A percentile compares a stretch with the other conserved stretches of the same genome.
phyloP scores from a whole-genome alignment of 495 filamentous ascomycete species.

The Venustampulla echinocandica region DNA sequence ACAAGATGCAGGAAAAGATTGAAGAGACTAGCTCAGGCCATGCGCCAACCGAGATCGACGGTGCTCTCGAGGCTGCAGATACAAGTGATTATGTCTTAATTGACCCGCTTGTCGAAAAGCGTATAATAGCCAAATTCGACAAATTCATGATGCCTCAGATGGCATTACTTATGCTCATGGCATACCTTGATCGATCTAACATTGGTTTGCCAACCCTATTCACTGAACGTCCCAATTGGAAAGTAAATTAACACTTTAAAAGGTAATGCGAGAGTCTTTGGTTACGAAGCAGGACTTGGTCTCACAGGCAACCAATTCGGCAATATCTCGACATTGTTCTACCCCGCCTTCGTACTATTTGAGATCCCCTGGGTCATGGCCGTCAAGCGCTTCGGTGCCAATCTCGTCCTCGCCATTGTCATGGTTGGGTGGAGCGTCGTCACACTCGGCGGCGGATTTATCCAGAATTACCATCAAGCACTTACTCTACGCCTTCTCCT shows the following conservation, averaged over 20 bases:
- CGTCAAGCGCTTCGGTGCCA: conserved; percentile 34
- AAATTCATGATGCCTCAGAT: conserved; percentile 1
- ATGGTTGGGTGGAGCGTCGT: conserved; percentile 26
- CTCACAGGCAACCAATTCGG: conserved; percentile 29
- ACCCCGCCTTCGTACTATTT: conserved; percentile 37
- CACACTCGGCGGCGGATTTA: conserved; percentile 66
- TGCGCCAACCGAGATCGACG: no score
- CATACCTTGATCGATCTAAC: conserved; percentile 3
- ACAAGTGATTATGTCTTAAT: no score
- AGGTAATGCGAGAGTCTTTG: conserved; percentile 25
- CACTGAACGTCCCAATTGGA: not conserved
- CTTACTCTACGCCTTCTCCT: conserved; percentile 54
- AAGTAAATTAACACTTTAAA: not conserved
- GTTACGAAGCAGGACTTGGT: conserved; percentile 24
- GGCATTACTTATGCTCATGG: not conserved
- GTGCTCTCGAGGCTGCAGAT: no score
- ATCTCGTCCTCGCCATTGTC: conserved; percentile 47
- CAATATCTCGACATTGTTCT: conserved; percentile 27
- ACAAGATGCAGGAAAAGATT: no score
- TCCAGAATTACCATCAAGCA: conserved; percentile 50
- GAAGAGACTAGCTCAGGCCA: no score
- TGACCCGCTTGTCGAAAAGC: no score
- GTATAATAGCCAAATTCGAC: no score
- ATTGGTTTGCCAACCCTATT: not conserved
- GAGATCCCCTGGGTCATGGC: conserved; percentile 37